Evolutionary conservation across 768 basidiomycete genomes (phyloP).

Genomic region (Russula olivacea): DNA sequence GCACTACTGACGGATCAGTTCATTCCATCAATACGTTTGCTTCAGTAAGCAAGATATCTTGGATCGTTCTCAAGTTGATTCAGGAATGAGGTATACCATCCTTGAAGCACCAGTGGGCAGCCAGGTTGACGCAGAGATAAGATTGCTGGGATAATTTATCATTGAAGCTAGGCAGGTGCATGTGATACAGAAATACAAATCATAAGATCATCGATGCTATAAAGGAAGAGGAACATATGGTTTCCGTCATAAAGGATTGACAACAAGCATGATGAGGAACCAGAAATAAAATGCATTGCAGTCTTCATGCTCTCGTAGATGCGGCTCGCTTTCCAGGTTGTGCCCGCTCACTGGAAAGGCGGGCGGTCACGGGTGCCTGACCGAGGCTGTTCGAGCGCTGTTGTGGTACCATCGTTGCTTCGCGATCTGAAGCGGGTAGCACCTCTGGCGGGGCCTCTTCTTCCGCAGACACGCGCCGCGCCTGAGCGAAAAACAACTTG

Average conservation of each 20-base stretch:
- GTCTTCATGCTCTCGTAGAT: conserved; percentile 13
- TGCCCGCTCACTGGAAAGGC: conserved; percentile 19
- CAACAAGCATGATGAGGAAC: neutral
- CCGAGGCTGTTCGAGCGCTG: conserved; percentile 20
- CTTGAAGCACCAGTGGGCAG: neutral
- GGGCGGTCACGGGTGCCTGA: conserved; percentile 18
- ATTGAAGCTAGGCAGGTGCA: neutral
- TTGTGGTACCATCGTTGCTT: conserved; percentile 2
- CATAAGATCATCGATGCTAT: neutral
- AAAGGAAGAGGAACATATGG: neutral
- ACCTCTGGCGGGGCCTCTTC: conserved; percentile 27
- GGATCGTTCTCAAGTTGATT: neutral
- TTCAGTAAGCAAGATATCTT: no score
- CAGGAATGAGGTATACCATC: neutral
- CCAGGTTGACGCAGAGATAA: neutral
- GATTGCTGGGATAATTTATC: conserved; percentile 5
- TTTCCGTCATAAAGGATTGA: neutral
- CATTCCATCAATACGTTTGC: no score
- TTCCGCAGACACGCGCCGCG: conserved; percentile 44
- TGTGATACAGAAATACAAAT: neutral
- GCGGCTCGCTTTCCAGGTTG: conserved; percentile 8
- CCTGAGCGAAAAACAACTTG: conserved; percentile 89
- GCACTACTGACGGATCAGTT: no score
- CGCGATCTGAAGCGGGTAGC: conserved; percentile 18
- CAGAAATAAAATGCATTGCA: neutral